phyloP scores from a whole-genome alignment of 73 alveolate species.

The Urostyla sp. region DNA sequence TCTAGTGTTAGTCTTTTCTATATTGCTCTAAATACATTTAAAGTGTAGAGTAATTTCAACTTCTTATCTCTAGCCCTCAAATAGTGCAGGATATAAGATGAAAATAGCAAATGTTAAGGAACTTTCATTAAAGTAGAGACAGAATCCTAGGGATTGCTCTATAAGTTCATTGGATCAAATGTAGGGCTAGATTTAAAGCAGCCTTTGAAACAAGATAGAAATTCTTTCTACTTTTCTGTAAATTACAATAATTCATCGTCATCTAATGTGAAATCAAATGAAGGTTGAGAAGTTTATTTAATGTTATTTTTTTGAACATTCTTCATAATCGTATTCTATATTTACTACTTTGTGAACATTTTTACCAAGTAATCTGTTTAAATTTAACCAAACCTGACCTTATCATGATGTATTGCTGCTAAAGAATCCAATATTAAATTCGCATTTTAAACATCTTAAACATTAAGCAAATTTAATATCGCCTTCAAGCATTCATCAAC shows the following conservation, averaged over 20 bases:
- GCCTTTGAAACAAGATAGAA: conserved; percentile 37
- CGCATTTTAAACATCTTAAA: conserved; percentile 36
- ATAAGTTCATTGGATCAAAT: background rate
- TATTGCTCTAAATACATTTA: conserved; percentile 63
- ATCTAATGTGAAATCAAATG: too few species aligned
- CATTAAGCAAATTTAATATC: conserved; percentile 3
- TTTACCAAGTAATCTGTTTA: conserved; percentile 23
- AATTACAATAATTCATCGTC: too few species aligned
- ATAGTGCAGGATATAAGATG: conserved; percentile 30
- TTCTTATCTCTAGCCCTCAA: conserved; percentile 42
- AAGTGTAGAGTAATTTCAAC: conserved; percentile 31
- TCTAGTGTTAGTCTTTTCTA: conserved; percentile 59
- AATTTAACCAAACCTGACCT: conserved; percentile 41
- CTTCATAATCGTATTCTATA: too few species aligned
- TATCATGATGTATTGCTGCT: conserved; percentile 45
- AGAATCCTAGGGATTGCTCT: background rate
- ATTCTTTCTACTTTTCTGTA: conserved; percentile 21
- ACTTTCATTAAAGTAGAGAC: background rate
- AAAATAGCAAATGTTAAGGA: conserved; percentile 50
- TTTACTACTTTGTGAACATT: too few species aligned
- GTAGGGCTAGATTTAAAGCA: conserved; percentile 31
- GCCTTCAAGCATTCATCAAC: conserved; percentile 35
- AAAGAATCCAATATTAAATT: conserved; percentile 10
- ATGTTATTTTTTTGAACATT: too few species aligned
- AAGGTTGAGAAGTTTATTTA: too few species aligned